Base-by-base conservation (phyloP, 2,329 filamentous ascomycete genomes). In the Nigrograna mackinnonii region DNA sequence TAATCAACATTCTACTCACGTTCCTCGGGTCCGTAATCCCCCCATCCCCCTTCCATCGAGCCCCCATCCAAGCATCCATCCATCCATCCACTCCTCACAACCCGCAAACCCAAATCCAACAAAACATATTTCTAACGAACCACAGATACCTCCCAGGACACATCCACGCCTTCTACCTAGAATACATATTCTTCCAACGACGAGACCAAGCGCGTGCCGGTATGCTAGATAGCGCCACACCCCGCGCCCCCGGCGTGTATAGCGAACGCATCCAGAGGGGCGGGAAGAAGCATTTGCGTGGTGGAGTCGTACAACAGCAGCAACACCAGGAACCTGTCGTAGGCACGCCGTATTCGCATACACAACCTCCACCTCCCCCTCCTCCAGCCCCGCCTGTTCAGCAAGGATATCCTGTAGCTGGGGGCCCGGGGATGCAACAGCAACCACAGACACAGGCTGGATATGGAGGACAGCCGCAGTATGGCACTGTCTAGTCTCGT, bases 131-230 rank as follows among this genome's bases (percentile, higher is more conserved):
- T n/a, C n/a, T n/a, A n/a, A n/a, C n/a, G n/a, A n/a, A n/a, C n/a
- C 24, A 21, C 45, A 83, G 82, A n/a, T 88, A 85, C 66, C 69
- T 94, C 37, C 89, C 89, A 0, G 89, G 88, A 6, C 85, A 90
- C 54, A 80, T 92, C 39, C 71, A 91, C 64, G 87, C 87, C 32
- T 91, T 91, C 67, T 94, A 91, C 65, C 54, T 90, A 47, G 83
- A 91, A 69, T 95, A 91, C 65, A 76, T 95, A 49, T 95, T 91
- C 73, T 92, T 86, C 67, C 82, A 89, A 58, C 85, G 86, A 28
- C 79, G 78, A 39, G 84, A 89, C 54, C 79, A 84, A 62, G 77
- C 78, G 2, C 70, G 76, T 34, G 72, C 79, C 22, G 86, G 86
- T 4, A 73, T 76, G 9, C 76, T 77, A 45, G 71, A 77, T 16